Conservation (phyloP, 2,329 filamentous ascomycete genomes). For the Alternaria novae-zelandiae region DNA sequence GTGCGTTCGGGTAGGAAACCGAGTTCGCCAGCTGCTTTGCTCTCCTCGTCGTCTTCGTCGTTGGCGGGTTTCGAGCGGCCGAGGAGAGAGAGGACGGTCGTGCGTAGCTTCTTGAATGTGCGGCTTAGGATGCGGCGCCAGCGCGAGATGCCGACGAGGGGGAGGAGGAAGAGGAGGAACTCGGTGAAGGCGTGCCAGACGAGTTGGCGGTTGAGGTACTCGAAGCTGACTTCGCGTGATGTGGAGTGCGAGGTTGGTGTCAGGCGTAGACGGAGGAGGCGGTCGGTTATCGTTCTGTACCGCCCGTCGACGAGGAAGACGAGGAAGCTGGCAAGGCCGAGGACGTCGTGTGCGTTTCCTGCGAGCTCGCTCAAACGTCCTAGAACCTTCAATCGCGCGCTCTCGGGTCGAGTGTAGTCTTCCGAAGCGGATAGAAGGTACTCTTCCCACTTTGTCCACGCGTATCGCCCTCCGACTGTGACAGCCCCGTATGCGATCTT, state of each 20-base stretch:
- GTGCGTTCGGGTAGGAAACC: conserved; percentile 89
- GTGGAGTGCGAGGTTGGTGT: conserved; percentile 84
- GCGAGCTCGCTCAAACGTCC: conserved; percentile 71
- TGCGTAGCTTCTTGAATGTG: conserved; percentile 81
- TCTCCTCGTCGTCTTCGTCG: conserved; percentile 55
- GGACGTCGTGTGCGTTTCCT: conserved; percentile 78
- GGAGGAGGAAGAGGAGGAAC: conserved; percentile 95
- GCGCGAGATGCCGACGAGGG: conserved; percentile 89
- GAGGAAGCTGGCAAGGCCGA: conserved; percentile 83
- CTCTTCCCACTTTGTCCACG: conserved; percentile 90
- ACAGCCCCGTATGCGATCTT: conserved; percentile 83
- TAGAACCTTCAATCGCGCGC: conserved; percentile 61
- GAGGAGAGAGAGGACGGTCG: conserved; percentile 56
- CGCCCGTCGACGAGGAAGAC: conserved; percentile 89
- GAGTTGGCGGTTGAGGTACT: conserved; percentile 95
- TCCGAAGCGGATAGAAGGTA: conserved; percentile 80
- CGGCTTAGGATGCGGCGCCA: conserved; percentile 91
- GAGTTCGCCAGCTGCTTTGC: conserved; percentile 69
- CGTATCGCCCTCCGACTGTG: conserved; percentile 86
- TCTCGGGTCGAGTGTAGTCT: conserved; percentile 67
- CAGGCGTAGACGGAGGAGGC: conserved; percentile 81
- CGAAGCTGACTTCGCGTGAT: conserved; percentile 91
- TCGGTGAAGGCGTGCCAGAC: conserved; percentile 99
- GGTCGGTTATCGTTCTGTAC: conserved; percentile 89
- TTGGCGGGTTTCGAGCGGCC: conserved; percentile 54